Evolutionary conservation across 2,329 filamentous ascomycete genomes (phyloP), one percentile per base, ranked within the genome.

Genomic region (Diaporthe citri): DNA sequence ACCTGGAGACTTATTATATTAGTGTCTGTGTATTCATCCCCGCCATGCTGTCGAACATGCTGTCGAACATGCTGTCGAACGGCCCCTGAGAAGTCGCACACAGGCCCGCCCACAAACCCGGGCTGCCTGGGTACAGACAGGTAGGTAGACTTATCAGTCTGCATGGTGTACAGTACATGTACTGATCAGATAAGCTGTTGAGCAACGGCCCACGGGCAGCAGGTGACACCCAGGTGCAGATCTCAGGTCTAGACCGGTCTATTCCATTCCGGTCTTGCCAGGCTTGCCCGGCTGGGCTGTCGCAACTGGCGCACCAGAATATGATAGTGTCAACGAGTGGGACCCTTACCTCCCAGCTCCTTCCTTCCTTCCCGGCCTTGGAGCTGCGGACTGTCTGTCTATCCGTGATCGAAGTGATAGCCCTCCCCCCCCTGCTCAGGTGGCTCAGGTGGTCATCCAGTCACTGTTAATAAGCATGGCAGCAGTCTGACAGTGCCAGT

Each of bases 221-320:
- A 57, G 55, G 55, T 36, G 31, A 46, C 25, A 52, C 28, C 48
- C 34, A 28, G 46, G 48, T 52, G 73, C 64, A 52, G 69, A 75
- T 76, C 76, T 9, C 28, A 22, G 73, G 73, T 69, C 76, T 74
- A 73, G 76, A 77, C 73, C 75, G 73, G 75, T 64, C 76, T 4
- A 59, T 77, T 36, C 59, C 59, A 41, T 60, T 67, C 56, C 60
- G 25, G 39, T 41, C 56, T 28, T 57, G 43, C 43, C 28, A 15
- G 31, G 64, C 46, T 12, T 41, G 46, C 62, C 62, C 62, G 28
- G 62, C 62, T 52, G 64, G 64, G 46, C 64, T 67, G 20, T 46
- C 64, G 46, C 46, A 28, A 39, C 62, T 36, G 28, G 28, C 28
- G 64, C 46, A 39, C 64, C 64, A 52, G 64, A 41, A 39, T 67